Evolutionary conservation across 345 rosid species (phyloP).

Genomic region (Linum tenue): DNA sequence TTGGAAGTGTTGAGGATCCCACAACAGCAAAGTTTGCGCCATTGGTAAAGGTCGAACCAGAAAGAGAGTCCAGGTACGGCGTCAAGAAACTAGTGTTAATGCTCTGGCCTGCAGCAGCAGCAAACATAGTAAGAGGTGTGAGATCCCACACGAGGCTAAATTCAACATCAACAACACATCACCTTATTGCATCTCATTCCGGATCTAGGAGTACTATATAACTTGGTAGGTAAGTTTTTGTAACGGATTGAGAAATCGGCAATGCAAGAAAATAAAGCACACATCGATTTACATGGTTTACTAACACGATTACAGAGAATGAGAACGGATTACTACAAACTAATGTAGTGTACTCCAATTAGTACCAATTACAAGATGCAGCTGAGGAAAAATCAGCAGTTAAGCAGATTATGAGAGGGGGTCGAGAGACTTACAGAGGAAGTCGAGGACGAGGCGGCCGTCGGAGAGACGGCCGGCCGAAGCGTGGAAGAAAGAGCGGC

Average conservation of each 20-base stretch:
- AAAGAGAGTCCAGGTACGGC: slow-evolving; percentile 68
- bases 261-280: too few species aligned
- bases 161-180: not conserved
- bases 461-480: slow-evolving; percentile 76
- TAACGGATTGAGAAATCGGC: too few species aligned
- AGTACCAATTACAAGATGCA: not conserved
- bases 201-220: too few species aligned
- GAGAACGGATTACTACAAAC: too few species aligned
- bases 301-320: too few species aligned
- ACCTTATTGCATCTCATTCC: too few species aligned
- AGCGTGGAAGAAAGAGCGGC: slow-evolving; percentile 53
- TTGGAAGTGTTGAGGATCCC: slow-evolving; percentile 79
- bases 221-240: too few species aligned
- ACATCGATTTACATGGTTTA: too few species aligned
- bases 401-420: not conserved
- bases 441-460: slow-evolving; percentile 76
- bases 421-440: slow-evolving; percentile 49
- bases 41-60: slow-evolving; percentile 48
- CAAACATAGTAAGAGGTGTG: not conserved
- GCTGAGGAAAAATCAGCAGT: not conserved
- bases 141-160: not conserved
- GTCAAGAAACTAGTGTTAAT: slow-evolving; percentile 53
- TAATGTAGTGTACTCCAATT: not conserved
- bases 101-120: slow-evolving; percentile 56
- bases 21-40: slow-evolving; percentile 71